Evolutionary conservation across 345 rosid species (phyloP), one percentile per base, ranked within the genome.

Genomic region (Pistacia vera): DNA sequence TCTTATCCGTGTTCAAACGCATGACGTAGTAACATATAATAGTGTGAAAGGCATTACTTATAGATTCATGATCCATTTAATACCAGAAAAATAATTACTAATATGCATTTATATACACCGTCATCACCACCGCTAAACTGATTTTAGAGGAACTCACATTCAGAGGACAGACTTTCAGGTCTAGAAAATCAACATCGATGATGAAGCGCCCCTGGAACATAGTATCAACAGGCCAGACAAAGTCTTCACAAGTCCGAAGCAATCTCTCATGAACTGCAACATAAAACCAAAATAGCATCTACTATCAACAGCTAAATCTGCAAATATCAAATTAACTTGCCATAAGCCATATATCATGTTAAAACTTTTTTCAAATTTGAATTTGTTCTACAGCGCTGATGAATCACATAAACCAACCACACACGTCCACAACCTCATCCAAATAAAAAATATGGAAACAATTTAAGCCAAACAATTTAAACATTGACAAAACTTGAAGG

Each of bases 101-200:
- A 38, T n/a, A 44, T 30, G 46, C 20, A 66, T 51, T 4, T 60
- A 28, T 48, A 41, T 54, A 28, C 49, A 49, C 52, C 49, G 67
- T 54, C 74, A 48, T 51, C 30, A 73, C 13, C 57, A 55, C 52
- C 52, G 16, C 22, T 11, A 22, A 28, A 77, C 16, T 56, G 38
- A 51, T 62, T 25, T 60, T 68, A 65, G 35, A 78, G 76, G 75
- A 74, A 77, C 95, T 88, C 78, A 93, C 98, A 85, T 87, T 90
- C 59, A 83, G 10, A 76, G 93, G 84, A 85, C 68, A 86, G 83
- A 89, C 82, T 83, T 85, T 92, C 82, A 95, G 88, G 74, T 95
- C 98, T n/a, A 95, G 86, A 83, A 95, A 95, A 88, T 95, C 99
- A 1, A 95, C 97, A 73, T 95, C 99, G 72, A 95, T 84, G 63